Evolutionary conservation across 2,329 filamentous ascomycete genomes (phyloP), one percentile per base, ranked within the genome.

Genomic region (Aspergillus alliaceus): DNA sequence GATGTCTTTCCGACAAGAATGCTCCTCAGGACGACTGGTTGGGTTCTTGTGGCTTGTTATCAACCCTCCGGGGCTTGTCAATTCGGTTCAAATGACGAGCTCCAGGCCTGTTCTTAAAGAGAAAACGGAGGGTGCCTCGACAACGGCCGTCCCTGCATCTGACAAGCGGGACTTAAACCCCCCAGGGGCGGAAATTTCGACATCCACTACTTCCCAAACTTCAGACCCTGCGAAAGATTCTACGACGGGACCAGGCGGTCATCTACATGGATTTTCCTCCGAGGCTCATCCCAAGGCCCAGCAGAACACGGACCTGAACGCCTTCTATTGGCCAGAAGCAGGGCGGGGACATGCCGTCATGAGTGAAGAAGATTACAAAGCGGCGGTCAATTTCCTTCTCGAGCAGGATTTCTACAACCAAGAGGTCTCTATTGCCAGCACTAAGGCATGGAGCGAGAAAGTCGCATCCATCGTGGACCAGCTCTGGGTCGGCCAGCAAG

Each of bases 1-100:
- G 83, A 98, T 99, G 93, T 89, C 93, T 0, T 98, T 90, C 70
- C 83, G 95, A 56, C 95, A 98, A 72, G 95, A 99, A 70, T 99
- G 95, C 69, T 96, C 93, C 0, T 91, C 92, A 32, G 96, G 95
- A 0, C 84, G 93, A 18, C 82, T 96, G 69, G 96, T 96, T 0
- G 96, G 96, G 0, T 99, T 99, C 65, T 82, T 98, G 25, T 99
- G 96, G 93, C 78, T 97, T 25, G 88, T 97, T 0, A 89, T 97
- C 47, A 83, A 81, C 63, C 88, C 91, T 32, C 82, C 86, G 0
- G 73, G 77, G 6, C 58, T 75, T 32, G 62, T 72, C 54, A 72
- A 75, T 55, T 68, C 76, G 57, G 66, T 68, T 34, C 67, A 71
- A 12, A 70, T 72, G 65, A 64, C 67, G 11, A 70, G 67, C 37